Conservation (phyloP, 75 land plant genomes). For the Pinus taeda region DNA sequence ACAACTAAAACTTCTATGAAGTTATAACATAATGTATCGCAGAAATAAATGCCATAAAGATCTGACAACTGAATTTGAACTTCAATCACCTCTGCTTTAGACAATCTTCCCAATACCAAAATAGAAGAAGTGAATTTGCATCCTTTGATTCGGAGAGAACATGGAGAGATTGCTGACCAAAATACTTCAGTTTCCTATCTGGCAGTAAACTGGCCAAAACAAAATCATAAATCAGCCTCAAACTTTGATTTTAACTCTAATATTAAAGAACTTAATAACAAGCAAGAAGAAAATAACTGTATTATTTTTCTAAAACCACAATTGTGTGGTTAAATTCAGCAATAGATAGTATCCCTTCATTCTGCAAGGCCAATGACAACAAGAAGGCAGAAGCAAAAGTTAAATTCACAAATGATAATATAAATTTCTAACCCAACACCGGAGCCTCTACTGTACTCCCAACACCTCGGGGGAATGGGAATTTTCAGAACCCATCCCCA, state of each 20-base stretch:
- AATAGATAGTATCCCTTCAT: background rate
- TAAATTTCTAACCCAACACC: no score
- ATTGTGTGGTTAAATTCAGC: background rate
- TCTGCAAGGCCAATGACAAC: background rate
- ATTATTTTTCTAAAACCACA: background rate
- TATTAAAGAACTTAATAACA: background rate
- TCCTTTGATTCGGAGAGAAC: slow-evolving; percentile 71
- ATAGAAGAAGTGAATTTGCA: slow-evolving; percentile 72
- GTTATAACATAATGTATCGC: background rate
- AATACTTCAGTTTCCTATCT: slow-evolving; percentile 84
- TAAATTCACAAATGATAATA: no score
- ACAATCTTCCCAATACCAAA: slow-evolving; percentile 98
- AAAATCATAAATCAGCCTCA: slow-evolving; percentile 2
- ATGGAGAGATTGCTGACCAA: slow-evolving; percentile 71
- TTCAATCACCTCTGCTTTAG: slow-evolving; percentile 72
- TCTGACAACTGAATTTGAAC: background rate
- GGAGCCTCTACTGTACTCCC: no score
- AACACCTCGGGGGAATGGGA: no score
- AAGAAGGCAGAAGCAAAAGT: background rate
- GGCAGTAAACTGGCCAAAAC: slow-evolving; percentile 67
- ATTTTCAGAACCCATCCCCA: no score
- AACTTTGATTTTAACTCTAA: background rate
- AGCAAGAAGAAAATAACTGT: slow-evolving; percentile 1
- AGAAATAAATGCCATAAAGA: slow-evolving; percentile 1
- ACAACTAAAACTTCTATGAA: background rate